A percentile compares a stretch with the other conserved stretches of the same genome.
These are phyloP conservation scores for Dactylellina haptotyla DNA, from an alignment of 2,329 filamentous ascomycete genomes.

Conservation along the genomic window DNA sequence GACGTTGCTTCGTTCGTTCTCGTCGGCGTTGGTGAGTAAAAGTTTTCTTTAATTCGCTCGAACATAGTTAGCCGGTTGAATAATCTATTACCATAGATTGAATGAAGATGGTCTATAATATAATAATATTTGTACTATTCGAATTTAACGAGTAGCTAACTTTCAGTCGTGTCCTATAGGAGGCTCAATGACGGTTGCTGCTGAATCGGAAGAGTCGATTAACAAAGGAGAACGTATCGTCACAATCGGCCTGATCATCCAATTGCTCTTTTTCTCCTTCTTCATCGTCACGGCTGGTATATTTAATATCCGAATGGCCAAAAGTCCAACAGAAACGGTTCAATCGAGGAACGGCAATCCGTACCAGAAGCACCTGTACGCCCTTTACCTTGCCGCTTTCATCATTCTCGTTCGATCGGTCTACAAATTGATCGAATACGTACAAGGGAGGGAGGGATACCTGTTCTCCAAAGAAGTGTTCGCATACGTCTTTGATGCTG, in stretches of 20 bases:
- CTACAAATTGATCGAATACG: conserved; percentile 66
- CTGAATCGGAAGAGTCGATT: conserved; percentile 56
- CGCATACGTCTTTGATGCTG: conserved; percentile 65
- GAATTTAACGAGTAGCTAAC: no score
- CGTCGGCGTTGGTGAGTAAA: conserved; percentile 7
- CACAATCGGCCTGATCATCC: conserved; percentile 68
- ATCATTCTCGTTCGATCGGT: conserved; percentile 66
- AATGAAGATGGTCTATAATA: no score
- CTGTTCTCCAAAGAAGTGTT: conserved; percentile 64
- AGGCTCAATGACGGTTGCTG: no score
- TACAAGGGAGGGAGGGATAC: conserved; percentile 63
- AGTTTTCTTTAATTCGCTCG: not conserved
- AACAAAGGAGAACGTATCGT: conserved; percentile 66
- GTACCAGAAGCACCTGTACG: conserved; percentile 57
- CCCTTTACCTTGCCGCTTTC: conserved; percentile 63
- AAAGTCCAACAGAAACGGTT: conserved; percentile 7
- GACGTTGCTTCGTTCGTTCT: conserved; percentile 61
- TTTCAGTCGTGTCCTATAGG: no score
- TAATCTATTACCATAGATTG: not conserved
- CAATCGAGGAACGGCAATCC: not conserved
- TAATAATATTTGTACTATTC: no score
- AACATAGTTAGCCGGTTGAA: not conserved
- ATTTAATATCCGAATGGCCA: conserved; percentile 63
- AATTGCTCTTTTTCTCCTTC: conserved; percentile 69
- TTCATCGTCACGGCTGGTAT: conserved; percentile 66